Conservation (phyloP, 2,329 filamentous ascomycete genomes). For the Penicillium sp. region DNA sequence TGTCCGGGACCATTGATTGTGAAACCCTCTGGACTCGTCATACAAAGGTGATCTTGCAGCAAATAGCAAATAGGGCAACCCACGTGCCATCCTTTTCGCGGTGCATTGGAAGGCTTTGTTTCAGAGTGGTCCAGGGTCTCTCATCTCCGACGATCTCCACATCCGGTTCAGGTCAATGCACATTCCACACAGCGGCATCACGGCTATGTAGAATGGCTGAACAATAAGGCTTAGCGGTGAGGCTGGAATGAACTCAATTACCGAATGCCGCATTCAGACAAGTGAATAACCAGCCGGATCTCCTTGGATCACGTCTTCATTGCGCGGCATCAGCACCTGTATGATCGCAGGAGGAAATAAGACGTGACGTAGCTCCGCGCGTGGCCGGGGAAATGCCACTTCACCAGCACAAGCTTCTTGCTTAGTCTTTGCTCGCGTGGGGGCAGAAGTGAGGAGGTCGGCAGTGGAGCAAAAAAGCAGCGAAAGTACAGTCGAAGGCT, state of each 20-base stretch:
- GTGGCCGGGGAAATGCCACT: slow-evolving; percentile 18
- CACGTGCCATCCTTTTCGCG: slow-evolving; percentile 18
- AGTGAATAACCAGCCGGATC: neutral
- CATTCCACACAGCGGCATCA: slow-evolving; percentile 18
- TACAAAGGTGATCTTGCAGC: neutral
- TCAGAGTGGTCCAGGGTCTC: slow-evolving; percentile 15
- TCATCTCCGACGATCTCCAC: slow-evolving; percentile 10
- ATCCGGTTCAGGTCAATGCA: slow-evolving; percentile 1
- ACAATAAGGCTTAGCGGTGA: slow-evolving; percentile 8
- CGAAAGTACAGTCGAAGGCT: neutral
- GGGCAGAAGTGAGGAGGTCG: neutral
- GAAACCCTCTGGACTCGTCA: slow-evolving; percentile 16
- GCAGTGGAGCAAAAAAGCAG: neutral
- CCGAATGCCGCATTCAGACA: neutral
- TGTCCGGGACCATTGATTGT: neutral
- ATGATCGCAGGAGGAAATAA: slow-evolving; percentile 8
- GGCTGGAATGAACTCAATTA: slow-evolving; percentile 20
- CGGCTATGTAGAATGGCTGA: slow-evolving; percentile 14
- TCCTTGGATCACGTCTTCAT: neutral
- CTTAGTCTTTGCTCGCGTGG: neutral
- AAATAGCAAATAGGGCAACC: slow-evolving; percentile 1
- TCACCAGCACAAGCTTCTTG: slow-evolving; percentile 1
- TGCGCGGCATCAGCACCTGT: slow-evolving; percentile 8
- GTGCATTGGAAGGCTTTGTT: slow-evolving; percentile 9
- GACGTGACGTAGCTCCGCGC: slow-evolving; percentile 12